A percentile compares a stretch with the other conserved stretches of the same genome.
These are phyloP conservation scores for Colletotrichum eleusines DNA, from an alignment of 2,329 filamentous ascomycete genomes.

Conservation along the genomic window DNA sequence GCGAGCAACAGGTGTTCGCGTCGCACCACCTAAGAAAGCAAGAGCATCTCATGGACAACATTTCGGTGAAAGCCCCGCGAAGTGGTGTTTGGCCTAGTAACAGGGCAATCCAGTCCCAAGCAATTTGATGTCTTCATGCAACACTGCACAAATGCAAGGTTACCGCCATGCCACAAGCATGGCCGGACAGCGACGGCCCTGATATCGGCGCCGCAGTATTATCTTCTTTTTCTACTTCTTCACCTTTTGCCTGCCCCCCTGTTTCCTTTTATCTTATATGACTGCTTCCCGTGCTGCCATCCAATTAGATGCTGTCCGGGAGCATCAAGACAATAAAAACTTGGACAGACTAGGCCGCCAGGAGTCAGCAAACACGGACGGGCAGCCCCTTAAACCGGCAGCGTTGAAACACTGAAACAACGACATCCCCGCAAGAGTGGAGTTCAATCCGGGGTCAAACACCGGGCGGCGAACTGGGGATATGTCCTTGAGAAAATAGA, in stretches of 20 bases:
- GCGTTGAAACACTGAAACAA: conserved; percentile 43
- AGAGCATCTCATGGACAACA: background rate
- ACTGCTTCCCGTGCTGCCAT: background rate
- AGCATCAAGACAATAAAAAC: conserved; percentile 1
- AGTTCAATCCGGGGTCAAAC: conserved; percentile 36
- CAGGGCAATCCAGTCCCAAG: background rate
- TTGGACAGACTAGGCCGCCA: conserved; percentile 17
- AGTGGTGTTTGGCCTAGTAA: background rate
- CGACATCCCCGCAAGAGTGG: conserved; percentile 35
- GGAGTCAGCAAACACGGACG: conserved; percentile 12
- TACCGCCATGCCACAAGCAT: conserved; percentile 3
- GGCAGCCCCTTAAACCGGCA: conserved; percentile 29
- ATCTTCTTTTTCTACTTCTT: background rate
- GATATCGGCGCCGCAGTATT: conserved; percentile 1
- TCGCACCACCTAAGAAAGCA: conserved; percentile 17
- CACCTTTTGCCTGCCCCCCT: background rate
- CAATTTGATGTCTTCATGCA: conserved; percentile 15
- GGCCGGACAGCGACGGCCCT: background rate
- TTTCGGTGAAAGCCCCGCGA: background rate
- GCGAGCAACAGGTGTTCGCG: conserved; percentile 13
- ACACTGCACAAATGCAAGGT: conserved; percentile 4
- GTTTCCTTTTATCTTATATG: too few relatives aligned
- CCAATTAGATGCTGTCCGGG: conserved; percentile 8
- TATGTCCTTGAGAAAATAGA: background rate
- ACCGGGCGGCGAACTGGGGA: conserved; percentile 27